phyloP scores from a whole-genome alignment of 768 basidiomycete species.

The Lentinula detonsa region DNA sequence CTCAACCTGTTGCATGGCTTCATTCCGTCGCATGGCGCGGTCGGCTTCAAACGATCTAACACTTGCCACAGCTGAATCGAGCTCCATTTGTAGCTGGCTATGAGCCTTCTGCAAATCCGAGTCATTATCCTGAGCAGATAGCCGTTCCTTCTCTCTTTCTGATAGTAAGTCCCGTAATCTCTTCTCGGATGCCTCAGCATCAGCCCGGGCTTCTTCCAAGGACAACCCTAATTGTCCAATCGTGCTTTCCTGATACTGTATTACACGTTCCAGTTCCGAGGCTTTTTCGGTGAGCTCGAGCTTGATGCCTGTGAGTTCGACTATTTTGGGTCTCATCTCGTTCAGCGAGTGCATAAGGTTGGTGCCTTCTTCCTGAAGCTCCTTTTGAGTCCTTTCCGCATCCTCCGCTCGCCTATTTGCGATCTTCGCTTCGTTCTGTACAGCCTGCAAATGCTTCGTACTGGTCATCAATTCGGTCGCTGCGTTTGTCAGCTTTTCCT shows the following conservation, averaged over 20 bases:
- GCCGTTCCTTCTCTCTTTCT: slow-evolving; percentile 47
- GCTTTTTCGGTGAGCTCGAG: slow-evolving; percentile 63
- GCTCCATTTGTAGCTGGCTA: slow-evolving; percentile 53
- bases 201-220: slow-evolving; percentile 47
- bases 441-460: slow-evolving; percentile 50
- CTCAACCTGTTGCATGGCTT: slow-evolving; percentile 46
- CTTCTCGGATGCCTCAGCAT: slow-evolving; percentile 39
- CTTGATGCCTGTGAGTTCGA: slow-evolving; percentile 70
- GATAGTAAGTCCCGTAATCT: slow-evolving; percentile 38
- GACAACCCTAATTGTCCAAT: slow-evolving; percentile 59
- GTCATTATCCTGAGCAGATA: slow-evolving; percentile 40
- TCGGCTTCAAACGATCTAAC: slow-evolving; percentile 60
- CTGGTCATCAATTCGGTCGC: slow-evolving; percentile 46
- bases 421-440: slow-evolving; percentile 60
- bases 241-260: slow-evolving; percentile 48
- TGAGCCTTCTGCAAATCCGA: slow-evolving; percentile 61
- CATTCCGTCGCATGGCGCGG: slow-evolving; percentile 52
- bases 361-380: slow-evolving; percentile 74
- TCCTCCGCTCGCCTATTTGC: slow-evolving; percentile 68
- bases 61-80: slow-evolving; percentile 47
- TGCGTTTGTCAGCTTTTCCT: slow-evolving; percentile 53
- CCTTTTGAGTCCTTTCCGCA: slow-evolving; percentile 65
- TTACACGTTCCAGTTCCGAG: slow-evolving; percentile 44
- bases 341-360: slow-evolving; percentile 74
- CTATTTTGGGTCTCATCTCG: slow-evolving; percentile 82